Evolutionary conservation across 2,329 filamentous ascomycete genomes (phyloP), one percentile per base, ranked within the genome.

Genomic region (Fusarium oxysporum): DNA sequence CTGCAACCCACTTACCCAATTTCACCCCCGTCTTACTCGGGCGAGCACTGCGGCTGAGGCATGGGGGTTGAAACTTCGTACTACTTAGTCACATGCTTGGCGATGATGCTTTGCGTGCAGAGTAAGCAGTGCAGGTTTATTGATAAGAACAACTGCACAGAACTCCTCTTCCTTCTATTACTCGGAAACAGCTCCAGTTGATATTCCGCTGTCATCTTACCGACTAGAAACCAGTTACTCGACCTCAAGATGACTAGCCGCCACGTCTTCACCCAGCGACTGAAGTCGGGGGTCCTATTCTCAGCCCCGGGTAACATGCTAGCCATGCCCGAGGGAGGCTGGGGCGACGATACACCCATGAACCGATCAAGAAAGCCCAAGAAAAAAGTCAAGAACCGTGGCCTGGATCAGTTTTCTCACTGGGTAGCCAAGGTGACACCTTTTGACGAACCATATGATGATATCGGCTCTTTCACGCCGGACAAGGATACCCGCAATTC

Each of bases 161-260:
- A 28, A 6, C 19, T 13, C 17, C 21, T 19, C 8, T 4, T 30
- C 19, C 0, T 45, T 8, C 11, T 6, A 13, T 0, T 12, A 19
- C 16, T 12, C 11, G 1, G 3, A 7, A 44, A 17, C 10, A 25
- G 7, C 11, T 1, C 19, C 6, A 10, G 6, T 32, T 14, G 14
- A n/a, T 10, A 23, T 16, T 16, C n/a, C 6, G 6, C 3, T 8
- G 25, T 3, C 17, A 47, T 30, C 21, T 8, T 16, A n/a, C 4
- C 4, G 0, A 37, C 6, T 10, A 4, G 0, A 6, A 2, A 21
- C 16, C 5, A 12, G 33, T 2, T 0, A 16, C 0, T 6, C 3
- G 6, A n/a, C 3, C 0, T 2, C 2, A 35, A 51, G 9, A 54
- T 54, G 37, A 23, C 12, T 1, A 60, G 30, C 4, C 57, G 47